Conservation (phyloP, 2,329 filamentous ascomycete genomes). For the Fusarium goolgardi region DNA sequence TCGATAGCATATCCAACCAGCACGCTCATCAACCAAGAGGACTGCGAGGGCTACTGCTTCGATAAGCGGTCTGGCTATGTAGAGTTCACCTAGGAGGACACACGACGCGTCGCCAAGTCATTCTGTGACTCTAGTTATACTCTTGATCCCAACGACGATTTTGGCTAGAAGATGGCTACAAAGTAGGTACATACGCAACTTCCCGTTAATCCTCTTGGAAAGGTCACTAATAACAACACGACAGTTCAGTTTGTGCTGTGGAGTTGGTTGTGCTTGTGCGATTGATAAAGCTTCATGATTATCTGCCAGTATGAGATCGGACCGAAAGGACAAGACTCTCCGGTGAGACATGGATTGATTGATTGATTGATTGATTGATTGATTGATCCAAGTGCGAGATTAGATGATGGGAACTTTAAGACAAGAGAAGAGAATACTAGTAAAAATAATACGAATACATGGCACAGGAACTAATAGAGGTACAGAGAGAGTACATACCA, state of each 20-base stretch:
- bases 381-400: conserved; percentile 10
- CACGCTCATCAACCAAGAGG: background rate
- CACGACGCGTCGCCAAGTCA: background rate
- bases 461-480: background rate
- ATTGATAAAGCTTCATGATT: conserved; percentile 29
- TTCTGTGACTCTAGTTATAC: background rate
- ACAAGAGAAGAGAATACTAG: background rate
- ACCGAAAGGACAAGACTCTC: conserved; percentile 24
- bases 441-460: background rate
- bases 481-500: background rate
- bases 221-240: background rate
- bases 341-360: conserved; percentile 26
- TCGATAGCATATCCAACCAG: background rate
- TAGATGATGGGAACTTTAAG: background rate
- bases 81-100: background rate
- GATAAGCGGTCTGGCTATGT: background rate
- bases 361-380: conserved; percentile 12
- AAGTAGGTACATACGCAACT: background rate
- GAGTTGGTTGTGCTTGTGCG: conserved; percentile 16
- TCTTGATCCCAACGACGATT: background rate
- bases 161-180: background rate
- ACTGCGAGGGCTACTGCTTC: background rate
- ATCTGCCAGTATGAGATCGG: conserved; percentile 34
- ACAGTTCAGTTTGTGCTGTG: conserved; percentile 24
- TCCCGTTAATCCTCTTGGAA: background rate